Evolutionary conservation across 2,329 filamentous ascomycete genomes (phyloP).

Genomic region (Aspergillus sp.): DNA sequence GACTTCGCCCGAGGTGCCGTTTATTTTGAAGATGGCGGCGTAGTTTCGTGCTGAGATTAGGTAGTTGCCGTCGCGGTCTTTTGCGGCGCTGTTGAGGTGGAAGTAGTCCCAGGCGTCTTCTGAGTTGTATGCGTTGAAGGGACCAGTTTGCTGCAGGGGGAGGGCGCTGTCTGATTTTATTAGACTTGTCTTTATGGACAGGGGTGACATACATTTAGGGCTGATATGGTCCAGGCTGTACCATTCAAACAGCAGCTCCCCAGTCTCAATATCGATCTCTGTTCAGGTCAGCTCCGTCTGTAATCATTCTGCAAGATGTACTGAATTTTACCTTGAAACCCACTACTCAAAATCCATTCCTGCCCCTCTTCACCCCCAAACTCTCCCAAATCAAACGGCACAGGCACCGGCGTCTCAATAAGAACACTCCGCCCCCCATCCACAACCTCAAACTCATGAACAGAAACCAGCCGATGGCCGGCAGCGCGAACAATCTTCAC

Average conservation of each 20-base stretch:
- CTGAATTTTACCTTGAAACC: conserved; percentile 48
- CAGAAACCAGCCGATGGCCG: conserved; percentile 48
- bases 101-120: conserved; percentile 52
- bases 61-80: conserved; percentile 45
- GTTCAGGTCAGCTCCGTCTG: background rate
- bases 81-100: conserved; percentile 49
- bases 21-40: conserved; percentile 16
- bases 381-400: conserved; percentile 44
- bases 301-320: too few relatives aligned
- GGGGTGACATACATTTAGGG: conserved; percentile 43
- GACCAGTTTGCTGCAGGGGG: conserved; percentile 47
- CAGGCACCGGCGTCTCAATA: conserved; percentile 55
- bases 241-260: conserved; percentile 60
- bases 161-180: conserved; percentile 44
- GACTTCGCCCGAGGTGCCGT: background rate
- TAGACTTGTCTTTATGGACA: background rate
- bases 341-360: conserved; percentile 57
- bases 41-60: conserved; percentile 50
- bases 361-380: conserved; percentile 51
- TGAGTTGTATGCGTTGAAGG: conserved; percentile 35
- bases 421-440: conserved; percentile 51
- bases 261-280: conserved; percentile 52
- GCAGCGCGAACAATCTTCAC: conserved; percentile 52
- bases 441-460: conserved; percentile 58
- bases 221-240: conserved; percentile 55